Base-by-base conservation (phyloP, 1,139 yeast genomes). In the Candida sp. region DNA sequence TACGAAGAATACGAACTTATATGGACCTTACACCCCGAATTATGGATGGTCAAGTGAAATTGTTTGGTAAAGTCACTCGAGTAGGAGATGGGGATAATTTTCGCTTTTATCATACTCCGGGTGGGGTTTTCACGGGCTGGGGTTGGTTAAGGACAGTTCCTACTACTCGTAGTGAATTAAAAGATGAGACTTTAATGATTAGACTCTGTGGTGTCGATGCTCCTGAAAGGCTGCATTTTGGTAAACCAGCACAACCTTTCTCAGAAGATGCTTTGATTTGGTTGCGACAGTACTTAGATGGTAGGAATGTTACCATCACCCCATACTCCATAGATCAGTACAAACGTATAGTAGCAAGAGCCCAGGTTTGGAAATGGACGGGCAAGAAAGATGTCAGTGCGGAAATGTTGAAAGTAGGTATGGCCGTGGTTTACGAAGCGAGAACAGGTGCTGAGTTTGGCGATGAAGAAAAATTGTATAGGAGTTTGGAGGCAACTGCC, bases 81-180 rank as follows among this genome's bases (percentile, higher is more conserved):
- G 99, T 93, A 0, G 98, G 98, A 0, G 99, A 93, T 63, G 99
- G 97, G 4, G 99, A 93, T 60, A 91, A 91, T 58, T 93, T 93
- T 62, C 84, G 93, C 43, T 80, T 93, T 52, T 93, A 74, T 57
- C 99, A 93, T 60, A 84, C 95, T 0, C 99, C 99, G 0, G 98
- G 98, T 3, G 99, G 99, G 0, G 46, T 75, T 0, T 56, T 83
- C 1, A 78, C 84, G 4, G 99, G 99, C 0, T 93, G 99, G 99
- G 93, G 95, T 8, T 89, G 97, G 96, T 57, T 88, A 19, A 68
- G 98, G 43, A 55, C 47, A 35, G 68, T 66, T 40, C 85, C 57
- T 44, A 75, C 55, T 38, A 60, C 68, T 33, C 69, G 80, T 47
- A 55, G 68, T 40, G 70, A 63, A 32, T 59, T 82, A 42, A 81